Conservation (phyloP, 805 yeast species). For the Saccharomycopsis capsularis region DNA sequence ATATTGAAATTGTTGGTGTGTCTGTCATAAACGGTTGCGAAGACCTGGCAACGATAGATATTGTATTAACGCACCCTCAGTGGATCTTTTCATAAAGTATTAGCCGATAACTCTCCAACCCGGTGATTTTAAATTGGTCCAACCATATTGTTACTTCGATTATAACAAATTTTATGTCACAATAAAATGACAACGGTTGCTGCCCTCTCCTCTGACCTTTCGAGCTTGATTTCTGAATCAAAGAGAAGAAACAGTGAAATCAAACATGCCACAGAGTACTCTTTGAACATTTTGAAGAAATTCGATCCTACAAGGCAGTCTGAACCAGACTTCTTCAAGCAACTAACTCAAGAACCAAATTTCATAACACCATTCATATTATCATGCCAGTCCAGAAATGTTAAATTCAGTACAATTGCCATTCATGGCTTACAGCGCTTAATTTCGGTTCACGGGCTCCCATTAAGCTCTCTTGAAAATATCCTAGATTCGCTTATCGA, state of each 20-base stretch:
- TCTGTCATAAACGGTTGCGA: too few species aligned
- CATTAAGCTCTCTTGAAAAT: conserved; percentile 43
- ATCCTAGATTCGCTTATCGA: conserved; percentile 64
- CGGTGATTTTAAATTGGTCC: too few species aligned
- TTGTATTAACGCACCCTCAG: too few species aligned
- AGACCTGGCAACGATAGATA: too few species aligned
- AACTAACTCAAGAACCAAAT: conserved; percentile 40
- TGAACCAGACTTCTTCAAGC: conserved; percentile 28
- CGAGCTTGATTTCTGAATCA: conserved; percentile 56
- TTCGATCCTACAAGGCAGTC: conserved; percentile 27
- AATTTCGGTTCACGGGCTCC: conserved; percentile 47
- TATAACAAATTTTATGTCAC: too few species aligned
- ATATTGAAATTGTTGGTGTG: too few species aligned
- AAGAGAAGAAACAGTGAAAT: conserved; percentile 67
- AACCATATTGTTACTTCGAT: too few species aligned
- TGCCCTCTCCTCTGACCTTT: conserved; percentile 51
- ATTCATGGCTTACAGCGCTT: conserved; percentile 64
- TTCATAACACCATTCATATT: conserved; percentile 63
- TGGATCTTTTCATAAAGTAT: too few species aligned
- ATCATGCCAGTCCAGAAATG: conserved; percentile 68
- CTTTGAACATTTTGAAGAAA: conserved; percentile 39
- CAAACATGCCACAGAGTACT: conserved; percentile 46
- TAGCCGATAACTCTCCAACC: too few species aligned
- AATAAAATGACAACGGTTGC: conserved; percentile 40
- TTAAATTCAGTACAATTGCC: conserved; percentile 64